Evolutionary conservation across 306 rosid species (phyloP), one percentile per base, ranked within the genome.

Genomic region (Potentilla sterilis): DNA sequence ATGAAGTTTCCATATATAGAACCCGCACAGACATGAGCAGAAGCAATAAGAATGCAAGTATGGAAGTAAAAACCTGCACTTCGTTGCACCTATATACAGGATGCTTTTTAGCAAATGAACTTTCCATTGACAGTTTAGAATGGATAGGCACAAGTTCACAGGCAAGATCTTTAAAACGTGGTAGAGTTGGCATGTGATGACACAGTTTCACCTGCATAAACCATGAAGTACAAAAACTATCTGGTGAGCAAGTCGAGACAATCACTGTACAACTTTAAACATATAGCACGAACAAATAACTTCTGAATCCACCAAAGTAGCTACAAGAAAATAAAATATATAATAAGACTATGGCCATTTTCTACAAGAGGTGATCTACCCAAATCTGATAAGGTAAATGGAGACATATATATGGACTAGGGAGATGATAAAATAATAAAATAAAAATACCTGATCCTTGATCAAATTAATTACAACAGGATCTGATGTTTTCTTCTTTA

Each of bases 81-180:
- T 95, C 93, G 78, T 72, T 92, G 92, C 93, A 92, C 90, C 89
- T 89, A 87, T 92, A 88, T 81, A 95, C 86, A 72, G 96, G 99
- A 83, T 88, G 96, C 84, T 73, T 92, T 82, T 73, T 82, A 77
- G 97, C 97, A 68, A 74, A 41, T 66, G 90, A 84, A 76, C 83
- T 58, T 81, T 88, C 87, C 2, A 43, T 59, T 28, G 87, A 66
- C 78, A 95, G 81, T 81, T 38, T 86, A 34, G 96, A 91, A 75
- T 95, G 97, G 83, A 92, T 73, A n/a, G 97, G 92, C 49, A 81
- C 65, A 69, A 95, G 87, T 64, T 77, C 87, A 78, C 86, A 77
- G 76, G 78, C 83, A 78, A 95, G 96, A 72, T 86, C 96, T 84
- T 52, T 95, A 51, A 86, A 73, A 40, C 77, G 85, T 35, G 99